Evolutionary conservation across 2,329 filamentous ascomycete genomes (phyloP), one percentile per base, ranked within the genome.

Genomic region (Ustilaginoidea virens): DNA sequence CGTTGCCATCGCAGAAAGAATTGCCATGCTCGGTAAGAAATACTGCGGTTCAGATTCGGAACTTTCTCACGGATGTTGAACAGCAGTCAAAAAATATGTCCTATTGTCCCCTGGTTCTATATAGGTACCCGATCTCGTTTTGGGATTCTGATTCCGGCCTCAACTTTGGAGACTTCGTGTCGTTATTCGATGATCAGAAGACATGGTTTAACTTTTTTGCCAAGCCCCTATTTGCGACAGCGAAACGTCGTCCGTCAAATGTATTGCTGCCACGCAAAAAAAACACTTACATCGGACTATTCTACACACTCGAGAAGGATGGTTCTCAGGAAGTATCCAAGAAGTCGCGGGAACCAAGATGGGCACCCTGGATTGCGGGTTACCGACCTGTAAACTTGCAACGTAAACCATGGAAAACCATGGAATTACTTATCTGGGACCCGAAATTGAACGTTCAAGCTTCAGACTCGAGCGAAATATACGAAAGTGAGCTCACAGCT

Each of bases 351-450:
- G 1, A 37, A 6, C 15, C 14, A 8, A 16, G 11, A 4, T 20
- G 20, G 20, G 30, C 25, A 23, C 62, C 68, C 1, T 74, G 67
- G 66, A 36, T 71, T 19, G 62, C 50, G 0, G 39, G 66, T 10
- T 57, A 59, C 33, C 57, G 68, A 8, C 57, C 61, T 0, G 39
- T 47, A 4, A 46, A 60, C n/a, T 46, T 53, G 2, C 51, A 60
- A 31, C 10, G 7, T 1, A 42, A 30, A 14, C 37, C 43, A 1
- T 59, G 49, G 41, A 36, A 2, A 1, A 28, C 30, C 2, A 52
- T 54, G 3, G 66, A 73, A 37, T 38, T 74, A 9, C 48, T 73
- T 5, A 64, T 74, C 22, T 71, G 66, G 66, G 69, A 73, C 35
- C 32, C 49, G 2, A 37, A 44, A 1, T 47, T 51, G 6, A 37